Evolutionary conservation across 192 early-diverging fungal genomes (phyloP).

Genomic region (Rhizophagus clarus): DNA sequence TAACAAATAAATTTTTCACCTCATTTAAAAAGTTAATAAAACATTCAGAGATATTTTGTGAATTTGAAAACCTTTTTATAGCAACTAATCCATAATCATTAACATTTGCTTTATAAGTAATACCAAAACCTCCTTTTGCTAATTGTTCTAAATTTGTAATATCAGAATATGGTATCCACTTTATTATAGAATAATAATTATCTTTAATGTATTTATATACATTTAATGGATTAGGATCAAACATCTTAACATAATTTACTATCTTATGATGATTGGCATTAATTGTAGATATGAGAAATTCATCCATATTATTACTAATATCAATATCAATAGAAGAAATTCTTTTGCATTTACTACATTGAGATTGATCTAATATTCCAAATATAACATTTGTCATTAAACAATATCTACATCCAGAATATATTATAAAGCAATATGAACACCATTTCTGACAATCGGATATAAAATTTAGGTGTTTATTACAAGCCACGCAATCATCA

Average conservation of each 20-base stretch:
- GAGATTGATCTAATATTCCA: neutral
- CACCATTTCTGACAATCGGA: neutral
- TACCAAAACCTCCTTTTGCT: neutral
- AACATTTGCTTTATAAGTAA: neutral
- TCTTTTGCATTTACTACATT: neutral
- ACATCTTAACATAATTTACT: neutral
- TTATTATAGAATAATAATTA: neutral
- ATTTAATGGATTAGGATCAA: neutral
- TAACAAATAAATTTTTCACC: neutral
- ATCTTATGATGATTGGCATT: neutral
- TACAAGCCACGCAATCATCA: neutral
- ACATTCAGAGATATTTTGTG: neutral
- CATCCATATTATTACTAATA: neutral
- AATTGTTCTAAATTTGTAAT: neutral
- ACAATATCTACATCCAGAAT: neutral
- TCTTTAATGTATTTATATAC: neutral
- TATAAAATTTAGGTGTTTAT: neutral
- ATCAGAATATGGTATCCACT: neutral
- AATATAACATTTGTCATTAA: neutral
- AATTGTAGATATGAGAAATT: neutral
- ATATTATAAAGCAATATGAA: neutral
- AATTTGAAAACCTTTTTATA: neutral
- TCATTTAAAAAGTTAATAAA: slow-evolving; percentile 1
- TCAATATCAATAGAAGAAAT: neutral
- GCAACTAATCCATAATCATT: neutral